phyloP scores from a whole-genome alignment of 2,329 filamentous ascomycete species.

The Apiospora phragmitis region DNA sequence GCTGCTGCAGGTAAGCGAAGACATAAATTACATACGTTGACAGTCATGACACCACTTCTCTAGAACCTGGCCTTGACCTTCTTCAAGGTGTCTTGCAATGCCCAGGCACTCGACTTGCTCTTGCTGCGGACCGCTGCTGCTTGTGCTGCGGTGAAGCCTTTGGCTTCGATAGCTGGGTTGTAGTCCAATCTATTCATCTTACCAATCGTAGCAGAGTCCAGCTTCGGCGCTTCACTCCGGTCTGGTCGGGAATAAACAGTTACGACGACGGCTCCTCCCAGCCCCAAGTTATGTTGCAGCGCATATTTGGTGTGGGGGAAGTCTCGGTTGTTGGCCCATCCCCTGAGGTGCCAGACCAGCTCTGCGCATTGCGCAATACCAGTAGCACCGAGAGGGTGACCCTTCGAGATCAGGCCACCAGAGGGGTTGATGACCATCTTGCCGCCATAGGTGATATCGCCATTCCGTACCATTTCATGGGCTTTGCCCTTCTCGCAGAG shows the following conservation, averaged over 20 bases:
- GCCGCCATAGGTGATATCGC: constrained; percentile 90
- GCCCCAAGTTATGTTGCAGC: constrained; percentile 89
- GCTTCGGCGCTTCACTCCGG: constrained; percentile 59
- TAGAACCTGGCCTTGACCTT: constrained; percentile 74
- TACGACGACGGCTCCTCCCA: constrained; percentile 88
- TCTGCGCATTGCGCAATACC: constrained; percentile 96
- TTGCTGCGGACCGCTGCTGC: constrained; percentile 71
- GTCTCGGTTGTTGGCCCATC: constrained; percentile 90
- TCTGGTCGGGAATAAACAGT: constrained; percentile 88
- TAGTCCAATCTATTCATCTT: constrained; percentile 74
- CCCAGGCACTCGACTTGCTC: constrained; percentile 67
- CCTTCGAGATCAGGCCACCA: constrained; percentile 93
- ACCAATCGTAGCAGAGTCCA: constrained; percentile 66
- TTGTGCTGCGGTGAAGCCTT: constrained; percentile 81
- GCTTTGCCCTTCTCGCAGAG: constrained; percentile 79
- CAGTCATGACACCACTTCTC: neutral
- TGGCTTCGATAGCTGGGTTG: constrained; percentile 87
- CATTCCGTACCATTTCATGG: constrained; percentile 82
- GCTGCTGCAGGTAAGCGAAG: neutral
- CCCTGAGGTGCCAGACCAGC: constrained; percentile 90
- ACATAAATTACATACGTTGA: neutral
- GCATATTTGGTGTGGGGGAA: constrained; percentile 69
- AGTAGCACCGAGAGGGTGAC: constrained; percentile 89
- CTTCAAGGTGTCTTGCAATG: constrained; percentile 71
- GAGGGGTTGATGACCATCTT: constrained; percentile 87